Evolutionary conservation across 1,284 basidiomycete genomes (phyloP).

Genomic region (Boletellus deceptivus): DNA sequence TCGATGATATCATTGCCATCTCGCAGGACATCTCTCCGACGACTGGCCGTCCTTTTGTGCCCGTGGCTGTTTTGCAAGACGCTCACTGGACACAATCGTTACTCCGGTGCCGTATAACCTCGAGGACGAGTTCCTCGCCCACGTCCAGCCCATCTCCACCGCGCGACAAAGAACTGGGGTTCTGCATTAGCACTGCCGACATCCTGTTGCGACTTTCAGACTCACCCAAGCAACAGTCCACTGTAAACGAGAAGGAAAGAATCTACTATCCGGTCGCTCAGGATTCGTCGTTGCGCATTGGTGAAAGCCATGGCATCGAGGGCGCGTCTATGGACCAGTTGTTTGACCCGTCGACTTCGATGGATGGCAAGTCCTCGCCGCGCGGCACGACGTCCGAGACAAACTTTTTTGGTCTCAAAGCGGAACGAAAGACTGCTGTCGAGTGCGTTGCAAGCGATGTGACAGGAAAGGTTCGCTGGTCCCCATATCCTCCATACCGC

Average conservation of each 20-base stretch:
- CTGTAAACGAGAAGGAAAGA: conserved; percentile 31
- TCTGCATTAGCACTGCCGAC: conserved; percentile 50
- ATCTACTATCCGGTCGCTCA: conserved; percentile 69
- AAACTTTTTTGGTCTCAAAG: conserved; percentile 65
- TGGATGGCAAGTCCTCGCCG: conserved; percentile 27
- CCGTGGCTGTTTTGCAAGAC: conserved; percentile 64
- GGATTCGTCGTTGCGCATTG: conserved; percentile 79
- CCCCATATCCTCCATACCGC: conserved; percentile 70
- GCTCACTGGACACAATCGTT: conserved; percentile 76
- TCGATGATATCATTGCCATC: conserved; percentile 75
- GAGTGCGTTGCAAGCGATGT: conserved; percentile 43
- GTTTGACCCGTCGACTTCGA: conserved; percentile 38
- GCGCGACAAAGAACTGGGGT: conserved; percentile 60
- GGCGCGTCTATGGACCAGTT: conserved; percentile 54
- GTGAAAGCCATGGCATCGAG: conserved; percentile 62
- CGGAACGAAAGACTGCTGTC: conserved; percentile 41
- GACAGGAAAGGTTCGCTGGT: conserved; percentile 50
- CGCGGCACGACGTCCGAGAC: conserved; percentile 42
- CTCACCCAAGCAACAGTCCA: conserved; percentile 12
- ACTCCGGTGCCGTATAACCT: conserved; percentile 57
- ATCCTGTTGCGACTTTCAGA: conserved; percentile 39
- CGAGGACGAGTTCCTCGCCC: conserved; percentile 29
- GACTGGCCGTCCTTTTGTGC: conserved; percentile 68
- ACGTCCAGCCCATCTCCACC: conserved; percentile 38
- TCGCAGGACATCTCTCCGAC: conserved; percentile 71